Conservation (phyloP, 2,329 filamentous ascomycete species). For the Gaeumannomyces sp. region DNA sequence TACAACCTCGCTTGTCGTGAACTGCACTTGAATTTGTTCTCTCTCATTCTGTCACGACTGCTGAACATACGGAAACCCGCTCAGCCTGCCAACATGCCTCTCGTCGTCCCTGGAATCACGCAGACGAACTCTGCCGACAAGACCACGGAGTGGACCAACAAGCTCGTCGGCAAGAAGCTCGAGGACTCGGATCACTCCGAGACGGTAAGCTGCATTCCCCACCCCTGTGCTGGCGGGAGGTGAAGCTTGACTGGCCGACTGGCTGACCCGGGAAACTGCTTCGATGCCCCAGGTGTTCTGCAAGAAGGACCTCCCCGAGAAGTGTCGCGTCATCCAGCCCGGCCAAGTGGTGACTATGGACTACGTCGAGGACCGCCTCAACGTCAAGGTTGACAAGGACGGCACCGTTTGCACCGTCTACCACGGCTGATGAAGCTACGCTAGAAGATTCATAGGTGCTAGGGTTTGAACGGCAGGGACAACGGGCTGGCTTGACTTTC, state of each 20-base stretch:
- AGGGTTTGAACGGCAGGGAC: neutral
- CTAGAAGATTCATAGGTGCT: constrained; percentile 6
- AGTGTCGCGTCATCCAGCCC: constrained; percentile 50
- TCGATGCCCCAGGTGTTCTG: constrained; percentile 47
- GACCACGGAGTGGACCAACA: constrained; percentile 54
- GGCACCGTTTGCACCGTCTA: constrained; percentile 54
- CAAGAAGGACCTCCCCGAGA: constrained; percentile 52
- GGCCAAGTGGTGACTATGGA: constrained; percentile 54
- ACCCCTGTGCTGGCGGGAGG: neutral
- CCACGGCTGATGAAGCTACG: constrained; percentile 37
- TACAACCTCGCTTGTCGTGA: too few species aligned
- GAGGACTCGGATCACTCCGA: constrained; percentile 44
- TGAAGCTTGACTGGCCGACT: neutral
- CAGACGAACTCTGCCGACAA: constrained; percentile 35
- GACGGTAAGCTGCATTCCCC: constrained; percentile 36
- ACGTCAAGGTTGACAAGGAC: constrained; percentile 53
- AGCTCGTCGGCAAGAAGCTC: constrained; percentile 59
- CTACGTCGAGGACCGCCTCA: constrained; percentile 46
- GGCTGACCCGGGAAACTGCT: neutral
- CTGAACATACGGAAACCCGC: too few species aligned
- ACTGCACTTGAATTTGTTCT: too few species aligned
- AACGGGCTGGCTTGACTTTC: neutral
- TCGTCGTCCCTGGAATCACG: constrained; percentile 55
- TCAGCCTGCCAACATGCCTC: constrained; percentile 47
- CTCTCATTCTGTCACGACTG: too few species aligned